Conservation (phyloP, 257 asterid genomes). For the Echium plantagineum region DNA sequence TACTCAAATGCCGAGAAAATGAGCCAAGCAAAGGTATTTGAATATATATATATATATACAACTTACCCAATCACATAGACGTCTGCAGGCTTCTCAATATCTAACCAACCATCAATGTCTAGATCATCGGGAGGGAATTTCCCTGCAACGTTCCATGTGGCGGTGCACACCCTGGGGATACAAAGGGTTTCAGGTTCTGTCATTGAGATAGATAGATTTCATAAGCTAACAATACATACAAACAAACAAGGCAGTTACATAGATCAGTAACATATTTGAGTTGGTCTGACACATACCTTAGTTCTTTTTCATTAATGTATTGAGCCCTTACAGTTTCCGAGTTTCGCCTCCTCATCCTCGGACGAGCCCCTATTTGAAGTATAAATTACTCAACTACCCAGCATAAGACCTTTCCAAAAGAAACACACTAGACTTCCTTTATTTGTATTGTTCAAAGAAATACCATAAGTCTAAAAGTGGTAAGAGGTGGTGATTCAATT, state of each 20-base stretch:
- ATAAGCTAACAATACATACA: not conserved
- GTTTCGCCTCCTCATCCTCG: conserved; percentile 61
- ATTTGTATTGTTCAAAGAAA: not conserved
- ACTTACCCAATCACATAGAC: conserved; percentile 75
- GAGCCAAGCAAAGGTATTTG: not conserved
- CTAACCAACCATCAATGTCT: conserved; percentile 76
- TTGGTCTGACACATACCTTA: conserved; percentile 50
- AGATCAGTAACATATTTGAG: not conserved
- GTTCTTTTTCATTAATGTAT: conserved; percentile 67
- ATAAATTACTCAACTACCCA: conserved; percentile 1
- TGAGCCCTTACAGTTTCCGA: conserved; percentile 93
- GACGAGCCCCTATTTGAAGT: conserved; percentile 41
- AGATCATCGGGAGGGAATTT: conserved; percentile 57
- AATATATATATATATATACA: conserved; percentile 1
- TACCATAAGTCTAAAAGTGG: not conserved
- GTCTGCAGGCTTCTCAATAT: conserved; percentile 71
- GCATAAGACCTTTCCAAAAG: not conserved
- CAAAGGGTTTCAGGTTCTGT: not conserved
- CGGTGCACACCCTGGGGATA: conserved; percentile 28
- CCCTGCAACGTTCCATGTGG: conserved; percentile 87
- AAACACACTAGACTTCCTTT: not conserved
- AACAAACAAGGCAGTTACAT: not conserved
- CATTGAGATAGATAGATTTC: not conserved
- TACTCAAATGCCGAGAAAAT: not conserved
- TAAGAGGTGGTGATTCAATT: not conserved